Evolutionary conservation across 2,329 filamentous ascomycete species (phyloP).

Genomic region (Lasiodiplodia sp.): DNA sequence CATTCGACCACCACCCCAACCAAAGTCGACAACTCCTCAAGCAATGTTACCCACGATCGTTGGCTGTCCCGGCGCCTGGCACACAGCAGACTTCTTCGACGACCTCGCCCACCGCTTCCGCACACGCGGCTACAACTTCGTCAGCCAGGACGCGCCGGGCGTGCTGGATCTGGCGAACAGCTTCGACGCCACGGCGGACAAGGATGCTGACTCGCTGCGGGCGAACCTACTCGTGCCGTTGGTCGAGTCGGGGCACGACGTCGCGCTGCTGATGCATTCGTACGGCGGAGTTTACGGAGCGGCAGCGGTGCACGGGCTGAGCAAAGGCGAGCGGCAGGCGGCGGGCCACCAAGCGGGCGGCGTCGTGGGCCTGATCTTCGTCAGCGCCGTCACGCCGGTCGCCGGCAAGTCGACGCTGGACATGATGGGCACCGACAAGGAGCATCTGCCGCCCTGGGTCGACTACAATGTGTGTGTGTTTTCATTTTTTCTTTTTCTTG

Average conservation of each 20-base stretch:
- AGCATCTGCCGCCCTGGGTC: conserved; percentile 24
- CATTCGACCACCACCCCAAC: not conserved
- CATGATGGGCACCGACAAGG: conserved; percentile 29
- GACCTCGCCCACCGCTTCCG: not conserved
- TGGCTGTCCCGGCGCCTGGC: not conserved
- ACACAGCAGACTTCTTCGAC: not conserved
- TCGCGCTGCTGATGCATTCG: conserved; percentile 32
- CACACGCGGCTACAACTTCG: not conserved
- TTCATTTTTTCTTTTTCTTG: not conserved
- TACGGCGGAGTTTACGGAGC: conserved; percentile 32
- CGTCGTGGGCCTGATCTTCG: conserved; percentile 29
- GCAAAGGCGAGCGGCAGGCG: conserved; percentile 13
- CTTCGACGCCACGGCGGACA: not conserved
- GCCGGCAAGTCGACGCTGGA: conserved; percentile 7
- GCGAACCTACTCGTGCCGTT: conserved; percentile 25
- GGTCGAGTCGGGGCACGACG: conserved; percentile 29
- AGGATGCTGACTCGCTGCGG: conserved; percentile 27
- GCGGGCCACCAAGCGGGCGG: conserved; percentile 25
- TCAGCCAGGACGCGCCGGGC: conserved; percentile 7
- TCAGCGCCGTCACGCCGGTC: conserved; percentile 5
- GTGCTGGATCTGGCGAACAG: not conserved
- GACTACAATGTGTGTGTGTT: conserved; percentile 25
- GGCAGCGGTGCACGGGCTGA: conserved; percentile 27
- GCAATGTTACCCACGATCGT: not conserved
- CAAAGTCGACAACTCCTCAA: not conserved